Conservation (phyloP, 805 yeast species). For the Saccharomycopsis amapae region DNA sequence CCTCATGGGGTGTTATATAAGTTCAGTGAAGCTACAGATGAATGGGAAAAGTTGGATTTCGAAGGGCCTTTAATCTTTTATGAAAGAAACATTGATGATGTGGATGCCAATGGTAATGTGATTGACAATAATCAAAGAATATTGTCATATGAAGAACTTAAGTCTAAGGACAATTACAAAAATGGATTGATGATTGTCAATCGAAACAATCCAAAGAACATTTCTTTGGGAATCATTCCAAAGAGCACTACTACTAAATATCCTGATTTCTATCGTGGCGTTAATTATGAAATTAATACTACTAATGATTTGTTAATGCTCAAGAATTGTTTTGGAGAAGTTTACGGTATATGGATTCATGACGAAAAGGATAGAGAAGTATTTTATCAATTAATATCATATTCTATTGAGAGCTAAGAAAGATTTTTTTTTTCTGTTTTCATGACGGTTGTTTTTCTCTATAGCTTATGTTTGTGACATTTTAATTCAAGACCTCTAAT, state of each 20-base stretch:
- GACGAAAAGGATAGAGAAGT: slow-evolving; percentile 59
- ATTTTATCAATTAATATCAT: slow-evolving; percentile 40
- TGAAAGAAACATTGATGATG: slow-evolving; percentile 37
- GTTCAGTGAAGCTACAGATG: slow-evolving; percentile 47
- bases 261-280: slow-evolving; percentile 29
- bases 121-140: slow-evolving; percentile 6
- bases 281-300: slow-evolving; percentile 45
- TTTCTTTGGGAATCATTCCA: slow-evolving; percentile 62
- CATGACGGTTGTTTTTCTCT: background rate
- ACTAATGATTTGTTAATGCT: slow-evolving; percentile 65
- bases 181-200: slow-evolving; percentile 68
- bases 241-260: slow-evolving; percentile 40
- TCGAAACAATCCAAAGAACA: slow-evolving; percentile 60
- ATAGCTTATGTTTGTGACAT: no score
- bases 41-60: slow-evolving; percentile 64
- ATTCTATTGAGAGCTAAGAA: slow-evolving; percentile 21
- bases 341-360: slow-evolving; percentile 75
- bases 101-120: slow-evolving; percentile 22
- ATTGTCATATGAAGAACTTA: slow-evolving; percentile 6
- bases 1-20: slow-evolving; percentile 68
- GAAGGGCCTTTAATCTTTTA: slow-evolving; percentile 68
- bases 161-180: slow-evolving; percentile 36
- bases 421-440: no score
- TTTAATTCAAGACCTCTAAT: no score
- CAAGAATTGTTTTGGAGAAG: slow-evolving; percentile 58